Evolutionary conservation across 805 yeast genomes (phyloP).

Genomic region (Candida loeiensis): DNA sequence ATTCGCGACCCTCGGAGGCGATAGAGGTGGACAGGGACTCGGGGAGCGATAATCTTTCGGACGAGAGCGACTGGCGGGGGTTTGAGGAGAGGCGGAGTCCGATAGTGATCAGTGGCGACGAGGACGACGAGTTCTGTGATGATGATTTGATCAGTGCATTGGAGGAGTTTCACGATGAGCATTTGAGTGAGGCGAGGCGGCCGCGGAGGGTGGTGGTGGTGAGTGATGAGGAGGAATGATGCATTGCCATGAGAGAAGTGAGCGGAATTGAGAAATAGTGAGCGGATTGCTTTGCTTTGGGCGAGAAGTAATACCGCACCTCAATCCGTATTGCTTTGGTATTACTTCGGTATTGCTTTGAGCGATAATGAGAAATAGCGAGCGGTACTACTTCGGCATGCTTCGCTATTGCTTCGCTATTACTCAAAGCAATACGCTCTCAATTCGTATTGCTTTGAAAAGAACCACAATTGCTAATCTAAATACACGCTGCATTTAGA

Average conservation of each 20-base stretch:
- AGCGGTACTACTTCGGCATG: too few relatives aligned
- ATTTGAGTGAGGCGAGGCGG: constrained; percentile 13
- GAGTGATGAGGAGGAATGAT: constrained; percentile 19
- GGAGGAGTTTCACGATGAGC: constrained; percentile 21
- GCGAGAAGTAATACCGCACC: too few relatives aligned
- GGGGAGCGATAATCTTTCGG: constrained; percentile 14
- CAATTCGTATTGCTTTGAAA: too few relatives aligned
- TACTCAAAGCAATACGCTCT: too few relatives aligned
- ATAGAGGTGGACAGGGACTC: constrained; percentile 19
- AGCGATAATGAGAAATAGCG: too few relatives aligned
- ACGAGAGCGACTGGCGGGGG: constrained; percentile 18
- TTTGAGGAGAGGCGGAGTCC: constrained; percentile 15
- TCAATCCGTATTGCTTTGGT: too few relatives aligned
- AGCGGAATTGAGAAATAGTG: too few relatives aligned
- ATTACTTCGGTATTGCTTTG: too few relatives aligned
- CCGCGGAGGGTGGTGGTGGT: constrained; percentile 15
- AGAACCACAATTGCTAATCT: too few relatives aligned
- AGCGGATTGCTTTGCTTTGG: too few relatives aligned
- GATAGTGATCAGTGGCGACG: constrained; percentile 12
- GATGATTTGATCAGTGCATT: constrained; percentile 24
- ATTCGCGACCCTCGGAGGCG: constrained; percentile 20
- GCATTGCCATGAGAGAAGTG: background rate
- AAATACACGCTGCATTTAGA: too few relatives aligned
- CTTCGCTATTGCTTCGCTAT: too few relatives aligned
- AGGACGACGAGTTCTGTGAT: constrained; percentile 13